phyloP scores from a whole-genome alignment of 129 eudicot genomes.

The Centaurea solstitialis region DNA sequence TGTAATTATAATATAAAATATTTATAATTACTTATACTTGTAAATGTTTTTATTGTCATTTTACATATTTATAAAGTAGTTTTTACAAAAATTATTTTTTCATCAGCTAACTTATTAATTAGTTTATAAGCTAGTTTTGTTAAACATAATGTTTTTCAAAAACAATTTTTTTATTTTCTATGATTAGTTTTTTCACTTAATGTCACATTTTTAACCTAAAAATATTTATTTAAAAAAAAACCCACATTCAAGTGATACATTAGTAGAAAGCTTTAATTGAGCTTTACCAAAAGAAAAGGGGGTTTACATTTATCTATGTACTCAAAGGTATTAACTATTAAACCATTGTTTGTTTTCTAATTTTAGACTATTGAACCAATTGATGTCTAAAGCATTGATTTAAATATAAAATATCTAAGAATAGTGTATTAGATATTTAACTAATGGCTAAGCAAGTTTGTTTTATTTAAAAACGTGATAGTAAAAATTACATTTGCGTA shows the following conservation, averaged over 20 bases:
- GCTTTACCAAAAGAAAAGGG: not conserved
- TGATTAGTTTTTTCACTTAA: not conserved
- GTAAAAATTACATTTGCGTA: not conserved
- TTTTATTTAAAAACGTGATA: not conserved
- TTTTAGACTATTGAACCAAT: not conserved
- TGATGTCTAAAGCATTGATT: not conserved
- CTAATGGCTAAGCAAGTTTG: not conserved
- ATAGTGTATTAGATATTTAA: not conserved
- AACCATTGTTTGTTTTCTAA: not conserved
- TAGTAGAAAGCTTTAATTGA: not conserved
- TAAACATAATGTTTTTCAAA: too few relatives aligned
- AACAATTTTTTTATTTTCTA: not conserved
- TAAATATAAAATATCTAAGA: not conserved
- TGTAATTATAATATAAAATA: too few relatives aligned
- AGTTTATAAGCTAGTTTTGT: too few relatives aligned
- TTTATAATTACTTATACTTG: too few relatives aligned
- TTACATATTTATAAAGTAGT: too few relatives aligned
- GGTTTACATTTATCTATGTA: not conserved
- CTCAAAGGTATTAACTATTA: not conserved
- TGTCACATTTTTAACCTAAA: not conserved
- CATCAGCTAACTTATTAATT: too few relatives aligned
- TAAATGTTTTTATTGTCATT: too few relatives aligned
- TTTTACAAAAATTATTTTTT: too few relatives aligned
- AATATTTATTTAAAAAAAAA: too few relatives aligned
- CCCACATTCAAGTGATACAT: not conserved